Evolutionary conservation across 768 basidiomycete genomes (phyloP), one percentile per base, ranked within the genome.

Genomic region (Exidia glandulosa): DNA sequence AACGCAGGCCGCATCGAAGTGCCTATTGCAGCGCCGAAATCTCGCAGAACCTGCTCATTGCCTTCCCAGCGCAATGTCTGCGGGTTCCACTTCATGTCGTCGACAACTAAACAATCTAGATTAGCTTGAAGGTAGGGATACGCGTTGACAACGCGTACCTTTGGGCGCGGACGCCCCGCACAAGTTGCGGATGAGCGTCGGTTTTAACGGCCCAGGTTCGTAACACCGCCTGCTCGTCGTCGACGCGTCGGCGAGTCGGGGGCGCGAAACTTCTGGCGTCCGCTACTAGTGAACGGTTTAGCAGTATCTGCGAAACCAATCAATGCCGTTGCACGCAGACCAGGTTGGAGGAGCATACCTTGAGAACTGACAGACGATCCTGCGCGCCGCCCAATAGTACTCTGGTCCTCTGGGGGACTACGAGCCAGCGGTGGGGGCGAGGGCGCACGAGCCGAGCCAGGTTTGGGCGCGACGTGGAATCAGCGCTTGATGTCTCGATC

Each of bases 21-120:
- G 54, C 85, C 84, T 54, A 90, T 81, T 16, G 81, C 86, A 19
- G 75, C 74, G 57, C 97, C 95, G 70, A 98, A 99, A 59, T 93
- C 94, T 60, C 88, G 86, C 32, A 97, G 79, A 16, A 84, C 83
- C 61, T 88, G 85, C 63, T 99, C 95, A 71, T 99, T 98, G 57
- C 95, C 95, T 77, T 99, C 95, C 95, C 95, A 99, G 34, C 91
- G 87, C 16, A 89, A 81, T 2, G 84, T 85, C 19, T 74, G 76
- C 41, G 95, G 94, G 72, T 99, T 98, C 90, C 93, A 99, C 67
- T 84, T 89, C 95, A 99, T 99, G 59, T 94, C 91, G 25, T 93
- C 94, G 60, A 95, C 82, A 59, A 50, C 29, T 29, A 37, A 41
- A 37, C 54, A 55, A 48, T 33, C 19, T 25, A 30, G 27, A 36